A percentile compares a stretch with the other conserved stretches of the same genome.
Conservation (phyloP, 2,329 filamentous ascomycete species). For the Stachybotrys chlorohalonatus region DNA sequence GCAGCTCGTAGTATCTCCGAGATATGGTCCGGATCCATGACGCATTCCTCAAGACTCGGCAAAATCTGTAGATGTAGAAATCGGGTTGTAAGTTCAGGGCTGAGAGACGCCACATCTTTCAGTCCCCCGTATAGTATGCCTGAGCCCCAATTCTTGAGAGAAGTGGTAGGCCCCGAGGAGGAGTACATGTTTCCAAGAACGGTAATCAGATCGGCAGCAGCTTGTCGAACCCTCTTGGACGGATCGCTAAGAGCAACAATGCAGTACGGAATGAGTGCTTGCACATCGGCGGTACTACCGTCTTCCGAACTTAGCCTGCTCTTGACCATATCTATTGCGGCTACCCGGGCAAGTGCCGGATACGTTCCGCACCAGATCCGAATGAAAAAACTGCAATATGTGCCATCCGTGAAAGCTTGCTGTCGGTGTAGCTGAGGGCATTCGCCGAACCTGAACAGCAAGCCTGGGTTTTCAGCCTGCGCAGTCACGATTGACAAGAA, state of each 20-base stretch:
- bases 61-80: conserved; percentile 60
- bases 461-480: conserved; percentile 24
- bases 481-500: conserved; percentile 46
- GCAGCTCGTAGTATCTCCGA: conserved; percentile 44
- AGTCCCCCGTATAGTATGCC: conserved; percentile 54
- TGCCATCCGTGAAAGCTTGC: conserved; percentile 47
- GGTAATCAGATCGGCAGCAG: conserved; percentile 59
- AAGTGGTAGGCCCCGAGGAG: conserved; percentile 23
- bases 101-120: conserved; percentile 47
- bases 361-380: conserved; percentile 66
- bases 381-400: conserved; percentile 68
- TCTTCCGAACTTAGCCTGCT: conserved; percentile 43
- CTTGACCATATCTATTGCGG: conserved; percentile 59
- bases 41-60: conserved; percentile 74
- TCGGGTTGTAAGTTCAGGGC: conserved; percentile 45
- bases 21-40: conserved; percentile 69
- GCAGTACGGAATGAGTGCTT: conserved; percentile 75
- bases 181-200: conserved; percentile 43
- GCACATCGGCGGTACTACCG: conserved; percentile 53
- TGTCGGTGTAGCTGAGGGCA: conserved; percentile 44
- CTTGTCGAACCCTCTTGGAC: conserved; percentile 65
- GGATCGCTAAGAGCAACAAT: conserved; percentile 66
- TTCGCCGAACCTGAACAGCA: conserved; percentile 43
- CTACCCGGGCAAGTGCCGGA: conserved; percentile 57
- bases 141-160: conserved; percentile 48